A percentile compares a stretch with the other conserved stretches of the same genome.
Conservation (phyloP, 495 filamentous ascomycete genomes). For the Xylaria telfairii region DNA sequence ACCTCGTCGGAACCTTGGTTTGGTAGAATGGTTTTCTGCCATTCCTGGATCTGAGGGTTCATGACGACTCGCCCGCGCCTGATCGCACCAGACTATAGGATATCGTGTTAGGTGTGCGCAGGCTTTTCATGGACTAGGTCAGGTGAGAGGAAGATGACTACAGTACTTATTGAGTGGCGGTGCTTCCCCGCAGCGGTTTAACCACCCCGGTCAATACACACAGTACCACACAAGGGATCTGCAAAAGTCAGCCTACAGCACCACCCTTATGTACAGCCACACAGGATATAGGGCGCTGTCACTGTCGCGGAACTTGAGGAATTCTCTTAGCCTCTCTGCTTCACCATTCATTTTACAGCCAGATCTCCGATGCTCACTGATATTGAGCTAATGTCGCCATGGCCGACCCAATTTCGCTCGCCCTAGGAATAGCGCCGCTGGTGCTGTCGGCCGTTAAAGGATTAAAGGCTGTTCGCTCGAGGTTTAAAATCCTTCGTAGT, state of each 20-base stretch:
- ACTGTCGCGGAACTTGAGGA: neutral
- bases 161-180: neutral
- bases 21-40: conserved; percentile 13
- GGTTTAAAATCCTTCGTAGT: neutral
- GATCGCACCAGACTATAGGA: neutral
- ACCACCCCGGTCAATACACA: too few relatives aligned
- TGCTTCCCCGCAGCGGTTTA: conserved; percentile 9
- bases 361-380: neutral
- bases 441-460: conserved; percentile 8
- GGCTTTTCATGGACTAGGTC: neutral
- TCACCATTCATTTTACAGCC: conserved; percentile 9
- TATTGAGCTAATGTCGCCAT: neutral
- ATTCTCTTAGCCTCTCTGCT: neutral
- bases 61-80: neutral
- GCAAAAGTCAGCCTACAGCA: neutral
- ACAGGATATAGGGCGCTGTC: neutral
- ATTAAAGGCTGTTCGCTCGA: conserved; percentile 6
- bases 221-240: too few relatives aligned
- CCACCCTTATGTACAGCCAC: conserved; percentile 8
- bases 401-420: conserved; percentile 8
- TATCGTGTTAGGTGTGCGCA: neutral
- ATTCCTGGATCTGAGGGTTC: neutral
- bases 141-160: neutral
- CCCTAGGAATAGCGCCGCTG: conserved; percentile 2
- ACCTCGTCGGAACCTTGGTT: neutral